Evolutionary conservation across 305 asterid species (phyloP), one percentile per base, ranked within the genome.

Genomic region (Andrographis paniculata): DNA sequence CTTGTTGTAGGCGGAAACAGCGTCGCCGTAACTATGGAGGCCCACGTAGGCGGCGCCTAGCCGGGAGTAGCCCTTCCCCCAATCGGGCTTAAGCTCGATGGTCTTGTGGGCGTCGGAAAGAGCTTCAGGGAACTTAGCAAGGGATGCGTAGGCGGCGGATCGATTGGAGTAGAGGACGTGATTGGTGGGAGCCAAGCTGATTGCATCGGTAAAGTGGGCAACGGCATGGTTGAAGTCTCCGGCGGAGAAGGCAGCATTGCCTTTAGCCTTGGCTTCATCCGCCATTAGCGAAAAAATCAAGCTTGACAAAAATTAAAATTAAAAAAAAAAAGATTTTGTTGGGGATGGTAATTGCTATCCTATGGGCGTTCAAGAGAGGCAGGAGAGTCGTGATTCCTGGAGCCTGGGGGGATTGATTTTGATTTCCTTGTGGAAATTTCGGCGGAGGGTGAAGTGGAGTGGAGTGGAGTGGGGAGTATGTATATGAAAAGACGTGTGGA

Each of bases 121-220:
- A 14, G 97, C 95, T 15, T 77, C 79, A n/a, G 82, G 33, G 66
- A 59, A 88, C 6, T 70, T 61, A 41, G 53, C 56, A 39, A 84
- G 73, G 0, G 97, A 88, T 23, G 97, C 97, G 51, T 75, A 66
- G 24, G 95, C 72, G 30, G 97, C 95, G 46, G 95, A 88, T 62
- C 97, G 76, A 62, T 88, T 88, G 58, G 97, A 88, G 66, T 79
- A 88, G 59, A 88, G 77, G 21, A 81, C 89, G 53, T 88, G 95
- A 60, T 84, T 84, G 14, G 77, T 45, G 1, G 97, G 93, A 12
- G 84, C 33, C 0, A 81, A 62, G 36, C 28, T 63, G 54, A 88
- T 79, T 1, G 93, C 95, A 7, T 79, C 78, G 2, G 95, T 75
- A 67, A 88, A 88, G 67, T 81, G 77, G 53, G 53, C 59, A 11